phyloP scores from a whole-genome alignment of 805 yeast species.

The Metschnikowia peoriensis region DNA sequence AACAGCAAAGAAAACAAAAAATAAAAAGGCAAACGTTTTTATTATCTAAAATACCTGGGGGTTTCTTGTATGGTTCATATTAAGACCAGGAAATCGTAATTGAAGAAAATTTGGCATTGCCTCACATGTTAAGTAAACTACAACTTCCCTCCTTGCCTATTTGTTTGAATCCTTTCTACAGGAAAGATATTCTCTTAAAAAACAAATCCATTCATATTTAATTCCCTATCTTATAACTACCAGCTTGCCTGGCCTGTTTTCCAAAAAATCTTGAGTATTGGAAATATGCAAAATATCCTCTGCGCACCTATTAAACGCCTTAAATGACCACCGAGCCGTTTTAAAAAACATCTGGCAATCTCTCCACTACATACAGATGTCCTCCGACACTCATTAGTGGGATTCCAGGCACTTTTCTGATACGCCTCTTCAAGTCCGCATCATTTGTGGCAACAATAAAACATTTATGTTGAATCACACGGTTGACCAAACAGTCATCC shows the following conservation, averaged over 20 bases:
- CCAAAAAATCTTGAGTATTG: not conserved
- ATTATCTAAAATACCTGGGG: no score
- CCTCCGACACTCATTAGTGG: conserved; percentile 97
- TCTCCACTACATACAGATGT: conserved; percentile 87
- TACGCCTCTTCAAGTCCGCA: conserved; percentile 91
- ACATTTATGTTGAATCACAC: conserved; percentile 95
- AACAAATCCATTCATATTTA: not conserved
- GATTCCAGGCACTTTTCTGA: conserved; percentile 95
- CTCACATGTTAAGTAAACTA: no score
- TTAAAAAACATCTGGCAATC: conserved; percentile 89
- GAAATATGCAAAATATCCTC: not conserved
- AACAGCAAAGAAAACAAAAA: no score
- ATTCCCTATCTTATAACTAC: not conserved
- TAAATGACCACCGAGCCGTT: conserved; percentile 70
- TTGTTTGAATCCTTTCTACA: not conserved
- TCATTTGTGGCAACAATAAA: conserved; percentile 97
- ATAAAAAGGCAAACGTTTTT: no score
- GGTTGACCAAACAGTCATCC: conserved; percentile 91
- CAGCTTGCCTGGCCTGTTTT: not conserved
- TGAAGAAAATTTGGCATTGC: no score
- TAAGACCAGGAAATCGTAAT: no score
- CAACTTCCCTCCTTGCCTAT: no score
- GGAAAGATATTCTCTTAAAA: not conserved
- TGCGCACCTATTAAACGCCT: conserved; percentile 57
- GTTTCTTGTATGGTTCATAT: no score